Evolutionary conservation across 2,329 filamentous ascomycete genomes (phyloP).

Genomic region (Arthrobotrys megalospora): DNA sequence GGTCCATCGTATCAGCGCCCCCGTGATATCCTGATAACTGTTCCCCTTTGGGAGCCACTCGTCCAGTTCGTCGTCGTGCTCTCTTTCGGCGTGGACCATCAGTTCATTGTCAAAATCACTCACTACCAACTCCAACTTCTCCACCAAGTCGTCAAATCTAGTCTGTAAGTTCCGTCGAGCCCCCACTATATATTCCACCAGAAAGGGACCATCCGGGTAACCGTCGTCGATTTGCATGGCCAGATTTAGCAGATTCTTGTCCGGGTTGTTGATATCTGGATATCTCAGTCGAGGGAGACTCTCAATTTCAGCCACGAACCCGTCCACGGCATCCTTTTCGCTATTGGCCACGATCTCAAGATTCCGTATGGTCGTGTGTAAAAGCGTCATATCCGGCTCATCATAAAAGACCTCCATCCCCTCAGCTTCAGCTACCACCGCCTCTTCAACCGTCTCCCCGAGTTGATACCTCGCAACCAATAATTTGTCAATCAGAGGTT

Average conservation of each 20-base stretch:
- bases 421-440: background rate
- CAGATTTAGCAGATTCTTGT: constrained; percentile 17
- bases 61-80: background rate
- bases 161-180: constrained; percentile 32
- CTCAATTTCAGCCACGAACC: constrained; percentile 25
- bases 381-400: constrained; percentile 1
- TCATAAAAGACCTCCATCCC: constrained; percentile 3
- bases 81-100: constrained; percentile 1
- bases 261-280: constrained; percentile 25
- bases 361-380: constrained; percentile 1
- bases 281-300: constrained; percentile 33
- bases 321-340: constrained; percentile 20
- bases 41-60: constrained; percentile 36
- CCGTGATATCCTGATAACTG: constrained; percentile 9
- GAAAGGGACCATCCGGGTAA: background rate
- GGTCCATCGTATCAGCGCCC: constrained; percentile 34
- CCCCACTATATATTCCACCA: constrained; percentile 27
- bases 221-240: constrained; percentile 34
- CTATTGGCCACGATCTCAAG: constrained; percentile 5
- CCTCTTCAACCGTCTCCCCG: background rate
- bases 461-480: background rate
- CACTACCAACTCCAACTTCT: background rate
- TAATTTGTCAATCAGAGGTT: constrained; percentile 34
- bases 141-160: constrained; percentile 28
- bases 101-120: constrained; percentile 28